phyloP scores from a whole-genome alignment of 306 rosid genomes.

The Sicyos baderoa region DNA sequence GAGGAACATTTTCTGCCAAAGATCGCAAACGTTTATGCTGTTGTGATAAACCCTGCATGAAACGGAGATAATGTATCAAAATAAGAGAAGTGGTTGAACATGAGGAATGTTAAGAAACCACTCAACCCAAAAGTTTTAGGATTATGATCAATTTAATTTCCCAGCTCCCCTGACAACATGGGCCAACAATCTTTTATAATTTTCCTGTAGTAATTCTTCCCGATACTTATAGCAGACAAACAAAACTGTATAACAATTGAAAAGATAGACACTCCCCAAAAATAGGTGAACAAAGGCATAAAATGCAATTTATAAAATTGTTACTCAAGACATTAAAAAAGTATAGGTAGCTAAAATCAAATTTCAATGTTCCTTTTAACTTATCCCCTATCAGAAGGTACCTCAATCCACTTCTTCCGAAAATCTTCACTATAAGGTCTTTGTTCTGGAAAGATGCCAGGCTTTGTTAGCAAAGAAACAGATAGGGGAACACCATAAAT shows the following conservation, averaged over 20 bases:
- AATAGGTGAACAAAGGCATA: not conserved
- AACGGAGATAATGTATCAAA: slow-evolving; percentile 4
- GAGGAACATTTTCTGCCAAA: slow-evolving; percentile 85
- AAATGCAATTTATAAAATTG: not conserved
- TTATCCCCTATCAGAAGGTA: slow-evolving; percentile 16
- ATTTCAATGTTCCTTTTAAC: not conserved
- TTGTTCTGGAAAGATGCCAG: slow-evolving; percentile 73
- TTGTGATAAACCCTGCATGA: slow-evolving; percentile 81
- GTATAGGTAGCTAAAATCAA: not conserved
- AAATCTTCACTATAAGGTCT: slow-evolving; percentile 66
- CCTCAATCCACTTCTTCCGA: slow-evolving; percentile 95
- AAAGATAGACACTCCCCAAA: not conserved
- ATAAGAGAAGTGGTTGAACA: not conserved
- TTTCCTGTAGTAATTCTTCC: not conserved
- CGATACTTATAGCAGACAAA: not conserved
- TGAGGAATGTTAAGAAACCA: not conserved
- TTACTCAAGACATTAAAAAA: not conserved
- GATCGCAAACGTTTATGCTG: slow-evolving; percentile 71
- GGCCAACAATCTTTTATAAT: not conserved
- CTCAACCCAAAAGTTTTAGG: not conserved
- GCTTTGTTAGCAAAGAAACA: slow-evolving; percentile 64
- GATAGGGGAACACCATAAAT: slow-evolving; percentile 85
- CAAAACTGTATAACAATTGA: too few relatives aligned
- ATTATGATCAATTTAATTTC: not conserved
- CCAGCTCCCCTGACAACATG: not conserved